Evolutionary conservation across 768 basidiomycete species (phyloP), one percentile per base, ranked within the genome.

Genomic region (Phaeolepiota aurea): DNA sequence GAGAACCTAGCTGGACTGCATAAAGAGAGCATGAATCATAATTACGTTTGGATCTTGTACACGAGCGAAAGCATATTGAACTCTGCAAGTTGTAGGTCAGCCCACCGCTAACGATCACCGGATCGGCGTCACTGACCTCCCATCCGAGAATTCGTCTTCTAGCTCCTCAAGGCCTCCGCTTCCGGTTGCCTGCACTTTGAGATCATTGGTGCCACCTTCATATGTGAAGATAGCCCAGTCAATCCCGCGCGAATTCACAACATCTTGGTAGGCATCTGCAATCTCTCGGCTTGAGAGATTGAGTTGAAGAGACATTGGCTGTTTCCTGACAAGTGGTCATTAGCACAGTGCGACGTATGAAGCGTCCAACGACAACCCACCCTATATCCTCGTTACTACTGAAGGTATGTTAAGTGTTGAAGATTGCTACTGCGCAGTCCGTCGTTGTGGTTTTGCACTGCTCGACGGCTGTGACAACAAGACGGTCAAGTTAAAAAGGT

Each of bases 61-160:
- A 46, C 85, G 72, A 4, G 72, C 79, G 53, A 94, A 93, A 5
- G 89, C 93, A 55, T 93, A 97, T 61, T 96, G 93, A 23, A 97
- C 91, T 53, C 93, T 94, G 49, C 3, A 12, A 7, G 5, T 7
- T 9, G 20, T 7, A 7, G 16, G 18, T 28, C 31, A 31, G 21
- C 11, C 30, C 4, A 14, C 20, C n/a, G n/a, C 38, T 40, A 12
- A 15, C 13, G 10, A 40, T 40, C 14, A 40, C 11, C 22, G 21
- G 19, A 28, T 41, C 30, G 19, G 32, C 31, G 41, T 28, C 9
- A 56, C 80, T 32, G 46, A 88, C 89, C 86, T 72, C 44, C 91
- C 93, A 58, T 97, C 92, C 31, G 82, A 87, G 62, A 97, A 98
- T 63, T 94, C 92, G 51, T 97, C 93, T 54, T 87, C 78, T 2